These are phyloP conservation scores for Chlorella sp. DNA, from an alignment of 139 green algal species.

Conservation along the genomic window DNA sequence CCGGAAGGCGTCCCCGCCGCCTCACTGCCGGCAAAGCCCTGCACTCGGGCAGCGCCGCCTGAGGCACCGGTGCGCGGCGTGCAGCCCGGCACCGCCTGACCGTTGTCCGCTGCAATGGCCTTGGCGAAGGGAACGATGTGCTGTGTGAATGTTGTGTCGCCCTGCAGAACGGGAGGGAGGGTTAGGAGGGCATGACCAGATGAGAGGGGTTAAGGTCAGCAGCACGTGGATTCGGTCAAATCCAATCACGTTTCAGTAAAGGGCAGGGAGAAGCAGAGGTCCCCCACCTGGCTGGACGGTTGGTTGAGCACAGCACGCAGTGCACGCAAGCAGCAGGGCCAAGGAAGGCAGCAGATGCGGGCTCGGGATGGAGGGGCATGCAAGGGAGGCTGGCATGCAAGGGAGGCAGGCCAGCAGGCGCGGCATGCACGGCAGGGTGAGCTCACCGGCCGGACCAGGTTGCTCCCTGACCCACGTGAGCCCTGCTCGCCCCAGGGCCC, in stretches of 20 bases:
- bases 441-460: neutral
- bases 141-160: neutral
- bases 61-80: neutral
- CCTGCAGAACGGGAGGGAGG: neutral
- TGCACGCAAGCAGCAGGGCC: too few species aligned
- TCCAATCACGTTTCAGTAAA: too few species aligned
- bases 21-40: neutral
- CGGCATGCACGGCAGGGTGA: too few species aligned
- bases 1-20: too few species aligned
- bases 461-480: neutral
- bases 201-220: too few species aligned
- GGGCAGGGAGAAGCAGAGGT: neutral
- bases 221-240: too few species aligned
- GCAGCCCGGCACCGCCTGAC: neutral
- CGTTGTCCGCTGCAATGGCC: neutral
- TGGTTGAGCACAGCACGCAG: neutral
- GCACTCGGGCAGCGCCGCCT: neutral
- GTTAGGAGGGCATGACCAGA: neutral
- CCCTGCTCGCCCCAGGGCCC: constrained; percentile 1
- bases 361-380: neutral
- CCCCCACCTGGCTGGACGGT: neutral
- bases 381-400: neutral
- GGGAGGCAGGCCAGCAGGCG: neutral
- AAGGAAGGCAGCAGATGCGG: neutral
- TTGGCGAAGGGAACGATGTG: constrained; percentile 12